phyloP scores from a whole-genome alignment of 768 basidiomycete genomes.

The Lepiota venenata region DNA sequence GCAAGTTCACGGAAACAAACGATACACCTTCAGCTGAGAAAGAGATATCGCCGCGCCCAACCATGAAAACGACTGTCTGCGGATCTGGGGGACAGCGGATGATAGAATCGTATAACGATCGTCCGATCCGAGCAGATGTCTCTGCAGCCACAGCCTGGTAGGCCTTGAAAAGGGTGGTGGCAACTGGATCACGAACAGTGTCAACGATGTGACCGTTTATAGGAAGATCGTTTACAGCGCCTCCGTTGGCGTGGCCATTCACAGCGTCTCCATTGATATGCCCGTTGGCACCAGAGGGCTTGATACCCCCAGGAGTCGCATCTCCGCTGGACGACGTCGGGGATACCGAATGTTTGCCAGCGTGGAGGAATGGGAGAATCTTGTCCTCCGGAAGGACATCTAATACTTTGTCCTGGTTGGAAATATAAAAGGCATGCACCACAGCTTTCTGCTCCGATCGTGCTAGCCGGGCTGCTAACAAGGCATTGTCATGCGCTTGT shows the following conservation, averaged over 20 bases:
- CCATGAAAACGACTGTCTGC: slow-evolving; percentile 64
- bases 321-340: slow-evolving; percentile 33
- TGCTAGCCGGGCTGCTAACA: slow-evolving; percentile 83
- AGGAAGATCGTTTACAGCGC: slow-evolving; percentile 3
- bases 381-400: slow-evolving; percentile 57
- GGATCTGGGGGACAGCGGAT: slow-evolving; percentile 53
- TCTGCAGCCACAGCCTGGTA: slow-evolving; percentile 71
- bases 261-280: slow-evolving; percentile 20
- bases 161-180: slow-evolving; percentile 39
- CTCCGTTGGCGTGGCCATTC: slow-evolving; percentile 14
- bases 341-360: slow-evolving; percentile 35
- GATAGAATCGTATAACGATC: slow-evolving; percentile 55
- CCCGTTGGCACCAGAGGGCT: slow-evolving; percentile 23
- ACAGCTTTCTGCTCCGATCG: slow-evolving; percentile 67
- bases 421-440: slow-evolving; percentile 77
- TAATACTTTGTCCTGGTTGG: slow-evolving; percentile 32
- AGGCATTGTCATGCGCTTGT: slow-evolving; percentile 86
- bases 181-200: slow-evolving; percentile 21
- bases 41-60: slow-evolving; percentile 49
- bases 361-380: slow-evolving; percentile 57
- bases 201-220: slow-evolving; percentile 15
- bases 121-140: slow-evolving; percentile 57
- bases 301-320: slow-evolving; percentile 19
- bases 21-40: slow-evolving; percentile 51
- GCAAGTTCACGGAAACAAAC: slow-evolving; percentile 62